Conservation (phyloP, 2,329 filamentous ascomycete genomes). For the Gliomastix tumulicola region DNA sequence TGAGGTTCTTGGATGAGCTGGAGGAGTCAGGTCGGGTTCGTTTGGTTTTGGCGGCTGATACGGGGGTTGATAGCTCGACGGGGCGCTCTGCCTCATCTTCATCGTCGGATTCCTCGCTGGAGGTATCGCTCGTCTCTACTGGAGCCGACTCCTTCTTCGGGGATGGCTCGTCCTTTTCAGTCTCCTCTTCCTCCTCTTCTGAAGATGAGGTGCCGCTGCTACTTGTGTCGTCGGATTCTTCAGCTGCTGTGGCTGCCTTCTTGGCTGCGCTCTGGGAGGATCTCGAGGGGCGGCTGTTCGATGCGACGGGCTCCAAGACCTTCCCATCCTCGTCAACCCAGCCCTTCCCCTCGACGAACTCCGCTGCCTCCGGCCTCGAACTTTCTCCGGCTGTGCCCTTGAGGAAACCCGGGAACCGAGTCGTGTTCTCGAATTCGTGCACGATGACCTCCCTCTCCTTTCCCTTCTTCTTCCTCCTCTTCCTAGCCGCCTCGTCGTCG, state of each 20-base stretch:
- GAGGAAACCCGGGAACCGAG: slow-evolving; percentile 76
- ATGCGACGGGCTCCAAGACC: slow-evolving; percentile 58
- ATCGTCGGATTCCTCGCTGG: slow-evolving; percentile 7
- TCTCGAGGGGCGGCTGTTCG: too few relatives aligned
- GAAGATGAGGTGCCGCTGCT: slow-evolving; percentile 28
- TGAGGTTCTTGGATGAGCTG: slow-evolving; percentile 40
- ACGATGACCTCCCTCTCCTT: slow-evolving; percentile 53
- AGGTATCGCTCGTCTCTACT: slow-evolving; percentile 7
- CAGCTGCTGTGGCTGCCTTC: slow-evolving; percentile 10
- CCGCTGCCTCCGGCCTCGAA: slow-evolving; percentile 24
- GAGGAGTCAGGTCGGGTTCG: slow-evolving; percentile 39
- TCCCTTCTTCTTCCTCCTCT: slow-evolving; percentile 53
- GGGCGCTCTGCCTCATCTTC: slow-evolving; percentile 6
- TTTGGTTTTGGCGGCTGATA: slow-evolving; percentile 18
- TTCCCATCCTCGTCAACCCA: slow-evolving; percentile 80
- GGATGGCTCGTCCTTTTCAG: too few relatives aligned
- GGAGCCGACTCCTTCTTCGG: too few relatives aligned
- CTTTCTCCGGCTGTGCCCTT: slow-evolving; percentile 40
- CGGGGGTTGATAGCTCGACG: slow-evolving; percentile 7
- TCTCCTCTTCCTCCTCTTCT: slow-evolving; percentile 15
- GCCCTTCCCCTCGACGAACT: slow-evolving; percentile 77
- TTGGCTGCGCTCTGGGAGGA: slow-evolving; percentile 14
- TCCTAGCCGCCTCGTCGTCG: slow-evolving; percentile 38
- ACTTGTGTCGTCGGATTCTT: slow-evolving; percentile 25
- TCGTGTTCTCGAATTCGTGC: slow-evolving; percentile 85